These are phyloP conservation scores for Chalciporus chontae DNA, from an alignment of 768 basidiomycete genomes.

Conservation along the genomic window DNA sequence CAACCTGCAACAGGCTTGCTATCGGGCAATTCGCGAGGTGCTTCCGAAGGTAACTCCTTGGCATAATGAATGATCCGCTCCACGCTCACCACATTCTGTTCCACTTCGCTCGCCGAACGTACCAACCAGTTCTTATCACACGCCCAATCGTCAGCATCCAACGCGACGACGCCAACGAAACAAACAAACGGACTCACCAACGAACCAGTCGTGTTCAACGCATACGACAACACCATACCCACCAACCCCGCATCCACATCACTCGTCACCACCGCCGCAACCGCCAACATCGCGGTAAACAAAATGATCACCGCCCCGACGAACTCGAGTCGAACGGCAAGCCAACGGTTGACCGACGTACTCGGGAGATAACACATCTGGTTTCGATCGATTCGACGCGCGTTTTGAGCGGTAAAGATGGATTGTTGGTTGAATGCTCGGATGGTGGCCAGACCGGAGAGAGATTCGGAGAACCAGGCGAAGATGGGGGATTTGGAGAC, in stretches of 20 bases:
- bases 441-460: conserved; percentile 77
- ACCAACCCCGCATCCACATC: conserved; percentile 86
- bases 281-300: conserved; percentile 60
- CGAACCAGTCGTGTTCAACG: conserved; percentile 77
- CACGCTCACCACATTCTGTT: conserved; percentile 87
- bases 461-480: conserved; percentile 79
- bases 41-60: conserved; percentile 63
- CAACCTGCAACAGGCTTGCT: conserved; percentile 53
- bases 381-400: conserved; percentile 78
- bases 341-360: conserved; percentile 77
- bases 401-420: conserved; percentile 65
- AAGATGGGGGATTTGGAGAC: conserved; percentile 91
- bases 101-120: conserved; percentile 80
- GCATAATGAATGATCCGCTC: conserved; percentile 86
- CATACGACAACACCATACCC: conserved; percentile 82
- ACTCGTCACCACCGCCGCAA: conserved; percentile 67
- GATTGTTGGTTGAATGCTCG: conserved; percentile 72
- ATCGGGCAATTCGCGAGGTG: conserved; percentile 64
- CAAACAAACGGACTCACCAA: conserved; percentile 57
- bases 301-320: conserved; percentile 81
- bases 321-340: conserved; percentile 80
- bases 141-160: conserved; percentile 1
- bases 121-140: conserved; percentile 73
- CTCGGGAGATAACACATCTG: conserved; percentile 76
- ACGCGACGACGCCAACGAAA: too few relatives aligned